These are phyloP conservation scores for Nannochloris sp. DNA, from an alignment of 139 green algal species.

Conservation along the genomic window DNA sequence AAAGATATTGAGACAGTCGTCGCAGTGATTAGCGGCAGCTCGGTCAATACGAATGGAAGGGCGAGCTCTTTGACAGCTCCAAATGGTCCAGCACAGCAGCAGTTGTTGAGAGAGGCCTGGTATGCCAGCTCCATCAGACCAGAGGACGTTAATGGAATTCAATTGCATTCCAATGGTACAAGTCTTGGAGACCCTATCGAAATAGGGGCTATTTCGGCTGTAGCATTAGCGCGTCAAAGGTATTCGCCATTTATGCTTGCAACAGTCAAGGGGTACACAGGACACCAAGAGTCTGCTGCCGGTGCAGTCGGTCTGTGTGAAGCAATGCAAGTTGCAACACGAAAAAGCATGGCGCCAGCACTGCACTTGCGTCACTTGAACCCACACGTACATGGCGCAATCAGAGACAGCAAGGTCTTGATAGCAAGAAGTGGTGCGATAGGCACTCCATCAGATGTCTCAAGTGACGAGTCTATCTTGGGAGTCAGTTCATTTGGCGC, in stretches of 20 bases:
- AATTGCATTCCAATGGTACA: slow-evolving; percentile 68
- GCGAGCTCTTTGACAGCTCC: slow-evolving; percentile 79
- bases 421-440: slow-evolving; percentile 25
- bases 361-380: slow-evolving; percentile 57
- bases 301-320: slow-evolving; percentile 53
- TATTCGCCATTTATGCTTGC: slow-evolving; percentile 29
- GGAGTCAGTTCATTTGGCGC: slow-evolving; percentile 59
- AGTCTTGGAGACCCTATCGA: slow-evolving; percentile 79
- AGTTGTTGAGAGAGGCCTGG: slow-evolving; percentile 19
- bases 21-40: slow-evolving; percentile 38
- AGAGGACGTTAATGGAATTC: slow-evolving; percentile 31
- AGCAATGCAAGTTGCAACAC: slow-evolving; percentile 14
- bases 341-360: slow-evolving; percentile 18
- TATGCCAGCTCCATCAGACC: neutral
- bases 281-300: slow-evolving; percentile 73
- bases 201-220: slow-evolving; percentile 23
- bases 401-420: slow-evolving; percentile 13
- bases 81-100: slow-evolving; percentile 71
- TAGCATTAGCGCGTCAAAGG: slow-evolving; percentile 38
- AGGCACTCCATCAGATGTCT: slow-evolving; percentile 7
- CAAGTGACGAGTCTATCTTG: slow-evolving; percentile 11
- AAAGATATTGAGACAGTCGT: neutral
- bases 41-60: slow-evolving; percentile 87
- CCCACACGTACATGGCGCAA: slow-evolving; percentile 39
- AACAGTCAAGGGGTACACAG: slow-evolving; percentile 44